A percentile compares a stretch with the other conserved stretches of the same genome.
phyloP scores from a whole-genome alignment of 2,329 filamentous ascomycete genomes.

The Zymoseptoria tritici region DNA sequence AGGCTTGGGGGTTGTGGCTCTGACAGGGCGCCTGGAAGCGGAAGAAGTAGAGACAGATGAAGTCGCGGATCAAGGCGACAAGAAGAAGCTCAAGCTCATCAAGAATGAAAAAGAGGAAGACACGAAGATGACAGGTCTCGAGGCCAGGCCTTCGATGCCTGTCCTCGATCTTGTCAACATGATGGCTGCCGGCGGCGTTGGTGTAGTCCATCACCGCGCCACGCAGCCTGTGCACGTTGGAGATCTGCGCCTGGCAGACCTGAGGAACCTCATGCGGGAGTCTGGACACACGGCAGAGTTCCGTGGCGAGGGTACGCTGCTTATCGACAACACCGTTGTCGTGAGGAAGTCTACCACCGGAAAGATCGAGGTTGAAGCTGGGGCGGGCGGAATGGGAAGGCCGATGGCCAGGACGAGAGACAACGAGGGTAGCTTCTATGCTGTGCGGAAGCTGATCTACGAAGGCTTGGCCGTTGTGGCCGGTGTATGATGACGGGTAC shows the following conservation, averaged over 20 bases:
- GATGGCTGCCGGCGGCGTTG: slow-evolving; percentile 56
- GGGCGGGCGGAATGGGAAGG: slow-evolving; percentile 45
- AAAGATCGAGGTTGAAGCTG: slow-evolving; percentile 77
- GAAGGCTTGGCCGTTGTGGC: slow-evolving; percentile 87
- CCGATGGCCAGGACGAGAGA: slow-evolving; percentile 26
- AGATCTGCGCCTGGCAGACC: slow-evolving; percentile 79
- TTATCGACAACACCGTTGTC: slow-evolving; percentile 81
- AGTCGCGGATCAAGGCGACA: slow-evolving; percentile 35
- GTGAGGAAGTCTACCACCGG: slow-evolving; percentile 74
- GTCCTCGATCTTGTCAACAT: slow-evolving; percentile 53
- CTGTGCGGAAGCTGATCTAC: slow-evolving; percentile 86
- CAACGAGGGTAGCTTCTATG: slow-evolving; percentile 66
- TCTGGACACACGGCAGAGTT: slow-evolving; percentile 86
- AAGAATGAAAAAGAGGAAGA: slow-evolving; percentile 38
- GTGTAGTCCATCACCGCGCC: slow-evolving; percentile 32
- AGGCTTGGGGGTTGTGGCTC: slow-evolving; percentile 82
- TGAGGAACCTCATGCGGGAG: slow-evolving; percentile 74
- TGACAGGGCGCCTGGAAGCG: slow-evolving; percentile 65
- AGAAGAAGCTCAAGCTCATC: slow-evolving; percentile 47
- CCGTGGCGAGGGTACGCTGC: slow-evolving; percentile 80
- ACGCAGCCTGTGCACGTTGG: slow-evolving; percentile 90
- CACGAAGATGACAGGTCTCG: neutral
- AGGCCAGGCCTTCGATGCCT: slow-evolving; percentile 33
- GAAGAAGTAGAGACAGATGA: slow-evolving; percentile 36
- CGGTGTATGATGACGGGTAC: slow-evolving; percentile 36